Conservation (phyloP, 805 yeast genomes). For the Cyberlindnera xylosilytica region DNA sequence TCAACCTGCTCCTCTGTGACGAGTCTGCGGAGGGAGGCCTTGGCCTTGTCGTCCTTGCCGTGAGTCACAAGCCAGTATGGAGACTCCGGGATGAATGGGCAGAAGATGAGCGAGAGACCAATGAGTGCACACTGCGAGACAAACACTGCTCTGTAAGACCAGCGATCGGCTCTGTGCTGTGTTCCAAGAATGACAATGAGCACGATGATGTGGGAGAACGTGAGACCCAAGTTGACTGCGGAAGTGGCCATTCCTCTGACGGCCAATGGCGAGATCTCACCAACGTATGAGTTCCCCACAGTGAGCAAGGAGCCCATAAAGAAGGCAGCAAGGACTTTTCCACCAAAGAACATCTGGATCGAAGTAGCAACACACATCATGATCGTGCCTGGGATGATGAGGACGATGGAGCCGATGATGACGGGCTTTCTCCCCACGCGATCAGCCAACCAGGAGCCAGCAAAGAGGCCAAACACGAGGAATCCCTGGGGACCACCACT, state of each 20-base stretch:
- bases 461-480: conserved; percentile 27
- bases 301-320: conserved; percentile 38
- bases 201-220: conserved; percentile 34
- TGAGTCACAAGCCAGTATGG: conserved; percentile 40
- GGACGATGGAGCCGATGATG: conserved; percentile 27
- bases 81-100: conserved; percentile 38
- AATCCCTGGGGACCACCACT: conserved; percentile 29
- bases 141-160: conserved; percentile 36
- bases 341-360: conserved; percentile 35
- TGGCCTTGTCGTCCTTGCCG: conserved; percentile 32
- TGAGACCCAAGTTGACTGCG: conserved; percentile 33
- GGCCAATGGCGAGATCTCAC: conserved; percentile 39
- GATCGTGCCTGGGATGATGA: conserved; percentile 33
- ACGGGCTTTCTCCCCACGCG: conserved; percentile 34
- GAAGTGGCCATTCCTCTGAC: conserved; percentile 36
- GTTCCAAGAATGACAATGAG: conserved; percentile 29
- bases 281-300: conserved; percentile 35
- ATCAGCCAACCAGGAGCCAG: conserved; percentile 27
- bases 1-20: conserved; percentile 20
- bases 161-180: conserved; percentile 13
- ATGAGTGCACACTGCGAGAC: conserved; percentile 16
- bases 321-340: conserved; percentile 38
- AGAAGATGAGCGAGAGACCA: conserved; percentile 24
- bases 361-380: conserved; percentile 37
- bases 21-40: conserved; percentile 25